Percentiles rank a stretch among this genome's conserved stretches.
Evolutionary conservation across 2,329 filamentous ascomycete species (phyloP).

Genomic region (Capronia americana): DNA sequence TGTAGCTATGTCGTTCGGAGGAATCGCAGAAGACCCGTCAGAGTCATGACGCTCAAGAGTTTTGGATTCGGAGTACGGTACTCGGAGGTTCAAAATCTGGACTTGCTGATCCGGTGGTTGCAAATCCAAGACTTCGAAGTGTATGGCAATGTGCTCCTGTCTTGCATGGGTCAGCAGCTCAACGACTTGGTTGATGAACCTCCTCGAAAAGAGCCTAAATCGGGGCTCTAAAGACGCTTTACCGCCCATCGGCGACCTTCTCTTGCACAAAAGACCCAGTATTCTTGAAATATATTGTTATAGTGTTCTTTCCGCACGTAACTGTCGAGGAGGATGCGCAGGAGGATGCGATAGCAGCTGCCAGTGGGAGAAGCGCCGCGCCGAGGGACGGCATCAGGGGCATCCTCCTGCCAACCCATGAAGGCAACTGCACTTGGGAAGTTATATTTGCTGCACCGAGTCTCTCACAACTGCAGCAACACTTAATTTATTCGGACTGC

Average conservation of each 20-base stretch:
- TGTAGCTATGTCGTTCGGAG: not conserved
- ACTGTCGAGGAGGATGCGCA: not conserved
- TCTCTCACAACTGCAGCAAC: not conserved
- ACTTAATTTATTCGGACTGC: not conserved
- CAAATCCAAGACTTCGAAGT: not conserved
- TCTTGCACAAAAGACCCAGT: not conserved
- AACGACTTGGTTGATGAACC: not conserved
- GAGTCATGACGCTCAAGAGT: not conserved
- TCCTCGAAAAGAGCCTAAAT: not conserved
- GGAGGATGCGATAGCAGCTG: not conserved
- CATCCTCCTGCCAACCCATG: not conserved
- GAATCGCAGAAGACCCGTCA: not conserved
- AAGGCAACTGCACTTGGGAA: not conserved
- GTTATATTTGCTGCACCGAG: not conserved
- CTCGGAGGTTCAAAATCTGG: not conserved
- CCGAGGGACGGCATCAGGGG: not conserved
- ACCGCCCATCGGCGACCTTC: not conserved
- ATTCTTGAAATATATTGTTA: not conserved
- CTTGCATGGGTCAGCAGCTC: not conserved
- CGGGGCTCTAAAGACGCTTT: not conserved
- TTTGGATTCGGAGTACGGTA: not conserved
- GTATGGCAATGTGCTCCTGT: not conserved
- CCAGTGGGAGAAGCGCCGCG: not conserved
- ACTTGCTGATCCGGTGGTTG: not conserved
- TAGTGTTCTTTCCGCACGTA: not conserved